Evolutionary conservation across 2,329 filamentous ascomycete species (phyloP).

Genomic region (Gyromitra esculenta): DNA sequence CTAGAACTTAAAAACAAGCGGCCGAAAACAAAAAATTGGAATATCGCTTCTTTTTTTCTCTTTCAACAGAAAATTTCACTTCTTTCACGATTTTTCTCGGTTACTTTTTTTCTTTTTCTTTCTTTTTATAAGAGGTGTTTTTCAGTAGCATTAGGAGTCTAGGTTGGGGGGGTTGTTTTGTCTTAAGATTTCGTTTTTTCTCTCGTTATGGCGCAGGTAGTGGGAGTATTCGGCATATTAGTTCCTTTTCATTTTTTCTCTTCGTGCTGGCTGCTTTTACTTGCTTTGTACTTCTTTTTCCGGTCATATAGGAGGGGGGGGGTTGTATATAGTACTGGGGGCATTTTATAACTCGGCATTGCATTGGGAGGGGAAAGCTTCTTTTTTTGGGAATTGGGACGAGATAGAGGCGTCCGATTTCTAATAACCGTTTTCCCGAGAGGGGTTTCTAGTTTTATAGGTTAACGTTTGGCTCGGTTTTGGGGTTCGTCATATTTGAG

Average conservation of each 20-base stretch:
- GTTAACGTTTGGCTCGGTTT: not conserved
- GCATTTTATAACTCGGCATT: conserved; percentile 10
- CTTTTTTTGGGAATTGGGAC: conserved; percentile 14
- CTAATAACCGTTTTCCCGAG: conserved; percentile 4
- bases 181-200: conserved; percentile 16
- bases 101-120: not conserved
- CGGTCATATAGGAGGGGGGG: not conserved
- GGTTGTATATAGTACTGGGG: conserved; percentile 33
- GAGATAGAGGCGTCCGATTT: conserved; percentile 29
- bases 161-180: conserved; percentile 5
- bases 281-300: conserved; percentile 15
- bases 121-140: conserved; percentile 1
- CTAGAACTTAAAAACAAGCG: not conserved
- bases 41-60: not conserved
- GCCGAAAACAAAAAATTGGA: not conserved
- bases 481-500: not conserved
- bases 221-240: conserved; percentile 3
- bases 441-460: not conserved
- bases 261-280: conserved; percentile 9
- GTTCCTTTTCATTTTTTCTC: not conserved
- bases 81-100: conserved; percentile 20
- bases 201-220: conserved; percentile 2
- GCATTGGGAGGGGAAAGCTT: conserved; percentile 20
- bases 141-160: conserved; percentile 25
- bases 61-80: not conserved